phyloP scores from a whole-genome alignment of 2,329 filamentous ascomycete species.

The Tolypocladium pustulatum region DNA sequence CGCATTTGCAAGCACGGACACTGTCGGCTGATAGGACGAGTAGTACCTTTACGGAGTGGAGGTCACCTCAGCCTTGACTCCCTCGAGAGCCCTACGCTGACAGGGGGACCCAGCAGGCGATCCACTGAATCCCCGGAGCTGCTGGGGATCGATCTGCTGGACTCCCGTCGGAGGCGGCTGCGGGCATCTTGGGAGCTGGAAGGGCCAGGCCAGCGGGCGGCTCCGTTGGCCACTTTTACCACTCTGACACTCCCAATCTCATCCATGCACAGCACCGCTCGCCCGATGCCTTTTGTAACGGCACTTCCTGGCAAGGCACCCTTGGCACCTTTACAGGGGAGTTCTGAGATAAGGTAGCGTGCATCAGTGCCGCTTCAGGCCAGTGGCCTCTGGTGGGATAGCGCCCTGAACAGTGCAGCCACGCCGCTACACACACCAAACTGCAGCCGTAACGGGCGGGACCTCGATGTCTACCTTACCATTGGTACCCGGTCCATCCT shows the following conservation, averaged over 20 bases:
- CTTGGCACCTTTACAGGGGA: too few species aligned
- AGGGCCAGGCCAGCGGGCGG: too few species aligned
- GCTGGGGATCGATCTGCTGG: neutral
- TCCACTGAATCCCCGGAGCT: neutral
- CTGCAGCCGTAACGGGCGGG: neutral
- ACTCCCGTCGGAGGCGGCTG: neutral
- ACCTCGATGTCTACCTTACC: neutral
- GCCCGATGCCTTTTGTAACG: neutral
- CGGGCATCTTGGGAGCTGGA: neutral
- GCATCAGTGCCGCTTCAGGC: neutral
- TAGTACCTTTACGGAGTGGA: neutral
- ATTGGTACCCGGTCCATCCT: neutral
- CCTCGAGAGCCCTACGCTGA: neutral
- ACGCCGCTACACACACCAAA: neutral
- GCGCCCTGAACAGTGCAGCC: neutral
- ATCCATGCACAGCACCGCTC: neutral
- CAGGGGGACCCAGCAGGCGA: neutral
- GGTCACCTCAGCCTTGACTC: too few species aligned
- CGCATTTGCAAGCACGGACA: neutral
- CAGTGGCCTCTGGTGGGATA: neutral
- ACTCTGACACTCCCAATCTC: too few species aligned
- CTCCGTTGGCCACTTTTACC: too few species aligned
- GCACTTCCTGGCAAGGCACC: too few species aligned
- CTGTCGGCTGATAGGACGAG: neutral
- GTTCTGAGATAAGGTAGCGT: neutral